Conservation (phyloP, 1,284 basidiomycete species). For the Marasmius sp. region DNA sequence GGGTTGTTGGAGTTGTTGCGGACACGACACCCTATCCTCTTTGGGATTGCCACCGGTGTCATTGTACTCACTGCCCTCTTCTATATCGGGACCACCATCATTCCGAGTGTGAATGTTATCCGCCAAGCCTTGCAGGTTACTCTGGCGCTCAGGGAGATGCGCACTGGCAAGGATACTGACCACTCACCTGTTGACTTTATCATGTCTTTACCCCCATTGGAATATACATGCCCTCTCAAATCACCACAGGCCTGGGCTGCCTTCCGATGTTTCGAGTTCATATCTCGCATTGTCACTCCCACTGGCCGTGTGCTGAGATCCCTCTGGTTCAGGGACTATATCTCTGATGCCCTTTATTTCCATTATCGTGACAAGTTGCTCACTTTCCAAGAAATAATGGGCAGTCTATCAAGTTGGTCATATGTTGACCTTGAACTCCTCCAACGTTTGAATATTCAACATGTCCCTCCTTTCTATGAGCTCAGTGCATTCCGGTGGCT, state of each 20-base stretch:
- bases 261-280: background rate
- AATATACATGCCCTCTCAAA: background rate
- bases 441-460: background rate
- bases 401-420: background rate
- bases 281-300: no score
- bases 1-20: constrained; percentile 3
- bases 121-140: background rate
- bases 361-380: no score
- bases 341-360: no score
- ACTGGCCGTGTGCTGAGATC: no score
- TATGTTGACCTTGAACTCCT: background rate
- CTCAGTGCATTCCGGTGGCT: background rate
- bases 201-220: no score
- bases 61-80: background rate
- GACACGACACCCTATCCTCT: background rate
- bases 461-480: background rate
- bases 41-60: background rate
- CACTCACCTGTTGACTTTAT: background rate
- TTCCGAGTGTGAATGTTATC: background rate
- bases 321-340: no score
- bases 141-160: no score
- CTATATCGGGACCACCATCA: background rate
- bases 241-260: background rate
- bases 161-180: background rate
- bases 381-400: no score